Evolutionary conservation across 805 yeast genomes (phyloP).

Genomic region (Lachancea lanzarotensis): DNA sequence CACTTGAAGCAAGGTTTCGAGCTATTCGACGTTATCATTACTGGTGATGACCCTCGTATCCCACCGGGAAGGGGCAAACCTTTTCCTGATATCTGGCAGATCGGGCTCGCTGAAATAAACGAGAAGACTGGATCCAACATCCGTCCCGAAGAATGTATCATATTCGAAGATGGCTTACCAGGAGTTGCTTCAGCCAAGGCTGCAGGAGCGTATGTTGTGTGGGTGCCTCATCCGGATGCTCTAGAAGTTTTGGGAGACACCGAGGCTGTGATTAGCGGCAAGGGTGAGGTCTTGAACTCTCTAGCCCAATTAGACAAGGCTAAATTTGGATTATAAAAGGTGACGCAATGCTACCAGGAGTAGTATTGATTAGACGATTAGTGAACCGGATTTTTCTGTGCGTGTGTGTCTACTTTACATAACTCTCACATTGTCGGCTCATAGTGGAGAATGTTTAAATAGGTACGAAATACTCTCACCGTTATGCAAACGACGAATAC

Average conservation of each 20-base stretch:
- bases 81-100: constrained; percentile 83
- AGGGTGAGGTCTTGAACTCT: constrained; percentile 51
- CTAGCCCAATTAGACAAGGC: constrained; percentile 47
- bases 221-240: constrained; percentile 89
- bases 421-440: not conserved
- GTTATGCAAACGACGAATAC: constrained; percentile 87
- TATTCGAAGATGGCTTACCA: constrained; percentile 93
- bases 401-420: not conserved
- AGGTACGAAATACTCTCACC: constrained; percentile 92
- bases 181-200: constrained; percentile 82
- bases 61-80: constrained; percentile 91
- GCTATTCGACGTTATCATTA: constrained; percentile 64
- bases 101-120: constrained; percentile 70
- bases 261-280: constrained; percentile 43
- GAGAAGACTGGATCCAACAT: constrained; percentile 43
- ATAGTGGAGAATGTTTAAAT: constrained; percentile 44
- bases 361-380: not conserved
- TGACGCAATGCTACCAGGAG: not conserved
- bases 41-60: constrained; percentile 84
- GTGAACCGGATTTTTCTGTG: not conserved
- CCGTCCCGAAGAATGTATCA: constrained; percentile 68
- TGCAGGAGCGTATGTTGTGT: constrained; percentile 80
- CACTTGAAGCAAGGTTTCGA: constrained; percentile 61
- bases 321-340: constrained; percentile 38
- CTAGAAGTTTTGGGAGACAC: constrained; percentile 48